These are phyloP conservation scores for Vaccinium myrtillus DNA, from an alignment of 148 eudicot genomes.

Conservation along the genomic window DNA sequence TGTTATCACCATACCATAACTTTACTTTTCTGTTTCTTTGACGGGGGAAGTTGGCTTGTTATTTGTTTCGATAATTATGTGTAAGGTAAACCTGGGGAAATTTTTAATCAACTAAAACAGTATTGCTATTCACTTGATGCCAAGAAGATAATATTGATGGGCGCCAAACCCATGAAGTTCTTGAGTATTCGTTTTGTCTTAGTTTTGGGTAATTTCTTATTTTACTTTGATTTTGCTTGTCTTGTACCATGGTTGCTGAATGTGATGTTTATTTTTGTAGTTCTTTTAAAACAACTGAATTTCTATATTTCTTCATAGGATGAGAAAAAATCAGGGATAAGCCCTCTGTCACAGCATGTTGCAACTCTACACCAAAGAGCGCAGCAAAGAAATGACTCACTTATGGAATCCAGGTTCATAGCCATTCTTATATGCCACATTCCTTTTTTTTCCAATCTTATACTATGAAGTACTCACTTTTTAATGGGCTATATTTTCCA, in stretches of 20 bases:
- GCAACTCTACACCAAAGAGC: conserved; percentile 63
- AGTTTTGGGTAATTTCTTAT: neutral
- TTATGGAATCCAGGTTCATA: conserved; percentile 71
- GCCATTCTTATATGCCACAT: conserved; percentile 12
- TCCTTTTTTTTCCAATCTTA: neutral
- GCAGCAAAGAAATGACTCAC: conserved; percentile 59
- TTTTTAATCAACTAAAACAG: neutral
- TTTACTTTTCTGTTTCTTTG: neutral
- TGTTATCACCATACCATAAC: neutral
- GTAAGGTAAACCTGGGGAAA: neutral
- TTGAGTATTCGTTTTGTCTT: neutral
- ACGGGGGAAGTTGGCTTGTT: conserved; percentile 1
- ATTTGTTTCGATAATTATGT: conserved; percentile 4
- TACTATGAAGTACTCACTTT: neutral
- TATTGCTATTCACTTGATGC: neutral
- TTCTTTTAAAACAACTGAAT: neutral
- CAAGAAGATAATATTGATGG: neutral
- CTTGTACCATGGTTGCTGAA: neutral
- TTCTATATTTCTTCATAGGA: conserved; percentile 38
- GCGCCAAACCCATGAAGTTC: neutral
- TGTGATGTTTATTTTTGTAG: neutral
- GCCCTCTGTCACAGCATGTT: conserved; percentile 72
- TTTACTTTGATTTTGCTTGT: neutral
- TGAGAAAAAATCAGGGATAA: conserved; percentile 60
- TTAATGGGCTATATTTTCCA: conserved; percentile 33